A percentile compares a stretch with the other conserved stretches of the same genome.
Evolutionary conservation across 345 rosid genomes (phyloP).

Genomic region (Arabidopsis suecica): DNA sequence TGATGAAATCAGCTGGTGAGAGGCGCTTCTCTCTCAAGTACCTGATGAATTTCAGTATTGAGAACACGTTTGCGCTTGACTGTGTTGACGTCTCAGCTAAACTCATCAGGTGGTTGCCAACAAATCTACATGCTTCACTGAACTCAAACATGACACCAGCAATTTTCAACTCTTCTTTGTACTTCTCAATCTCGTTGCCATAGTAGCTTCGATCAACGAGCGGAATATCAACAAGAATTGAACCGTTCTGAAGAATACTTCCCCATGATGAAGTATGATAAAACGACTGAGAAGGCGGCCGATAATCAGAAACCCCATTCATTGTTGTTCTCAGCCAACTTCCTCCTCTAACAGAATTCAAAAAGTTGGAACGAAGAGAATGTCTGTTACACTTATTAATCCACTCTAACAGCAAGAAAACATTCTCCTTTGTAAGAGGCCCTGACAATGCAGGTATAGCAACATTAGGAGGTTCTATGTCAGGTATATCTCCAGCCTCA

Average conservation of each 20-base stretch:
- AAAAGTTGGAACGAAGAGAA: conserved; percentile 52
- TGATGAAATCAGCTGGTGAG: conserved; percentile 53
- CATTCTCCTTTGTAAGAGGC: conserved; percentile 59
- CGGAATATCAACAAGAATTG: conserved; percentile 69
- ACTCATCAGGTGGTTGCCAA: conserved; percentile 62
- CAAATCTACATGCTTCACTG: conserved; percentile 59
- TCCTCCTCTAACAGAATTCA: conserved; percentile 57
- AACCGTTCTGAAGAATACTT: conserved; percentile 56
- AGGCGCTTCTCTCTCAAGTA: conserved; percentile 49
- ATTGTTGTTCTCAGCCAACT: conserved; percentile 64
- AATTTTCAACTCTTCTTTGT: conserved; percentile 53
- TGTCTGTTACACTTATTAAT: conserved; percentile 11
- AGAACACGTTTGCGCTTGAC: conserved; percentile 50
- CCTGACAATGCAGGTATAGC: conserved; percentile 57
- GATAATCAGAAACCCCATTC: conserved; percentile 52
- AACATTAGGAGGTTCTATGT: conserved; percentile 59
- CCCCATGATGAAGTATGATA: conserved; percentile 63
- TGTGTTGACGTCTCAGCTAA: conserved; percentile 49
- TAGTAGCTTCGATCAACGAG: conserved; percentile 64
- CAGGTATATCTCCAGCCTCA: conserved; percentile 59
- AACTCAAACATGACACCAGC: conserved; percentile 71
- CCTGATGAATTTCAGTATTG: conserved; percentile 63
- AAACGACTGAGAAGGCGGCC: conserved; percentile 69
- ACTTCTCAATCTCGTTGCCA: conserved; percentile 48
- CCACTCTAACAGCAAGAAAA: conserved; percentile 70